Base-by-base conservation (phyloP, 2,329 filamentous ascomycete species). In the Aspergillus fijiensis region DNA sequence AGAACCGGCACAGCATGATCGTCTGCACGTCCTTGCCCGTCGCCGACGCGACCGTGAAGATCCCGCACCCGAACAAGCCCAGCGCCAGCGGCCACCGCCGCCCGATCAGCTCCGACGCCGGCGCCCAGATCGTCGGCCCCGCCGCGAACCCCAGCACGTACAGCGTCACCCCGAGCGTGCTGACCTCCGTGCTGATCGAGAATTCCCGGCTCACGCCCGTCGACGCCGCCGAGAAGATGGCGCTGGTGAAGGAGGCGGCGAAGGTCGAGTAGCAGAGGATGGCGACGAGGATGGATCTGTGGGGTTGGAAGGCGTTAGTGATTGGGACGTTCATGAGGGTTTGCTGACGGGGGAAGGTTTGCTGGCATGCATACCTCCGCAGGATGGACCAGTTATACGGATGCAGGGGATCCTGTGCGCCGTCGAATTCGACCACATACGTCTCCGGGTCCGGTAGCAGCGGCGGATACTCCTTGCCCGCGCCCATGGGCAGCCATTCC, bases 211-310 rank as follows among this genome's bases (percentile, higher is more conserved):
- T 82, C 7, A 91, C 80, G 6, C 77, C 67, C 4, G 62, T 61
- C 0, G 87, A 89, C 4, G 87, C 87, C 16, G 86, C 79, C 1
- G 88, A 90, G 77, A 90, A 92, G 67, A 91, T 87, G 72, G 85
- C 88, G 9, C 74, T 77, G 0, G 79, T 78, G 61, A 85, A 85
- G 0, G 83, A 80, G 0, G 80, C 75, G 1, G 77, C 72, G 45
- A 85, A 75, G 3, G 83, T 84, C 5, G 80, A 79, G 56, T 81
- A 85, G 14, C 69, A 68, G 5, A 74, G 60, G 1, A 69, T 61
- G 27, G 58, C 55, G 1, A 72, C 72, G 4, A 73, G 64, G 5
- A 54, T 42, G 3, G 67, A 51, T 42, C 68, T 68, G 42, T 12
- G 16, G 7, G 21, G 5, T 12, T 9, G 5, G 4, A 2, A 19